Evolutionary conservation across 2,329 filamentous ascomycete genomes (phyloP), one percentile per base, ranked within the genome.

Genomic region (Geoglossum cookeanum): DNA sequence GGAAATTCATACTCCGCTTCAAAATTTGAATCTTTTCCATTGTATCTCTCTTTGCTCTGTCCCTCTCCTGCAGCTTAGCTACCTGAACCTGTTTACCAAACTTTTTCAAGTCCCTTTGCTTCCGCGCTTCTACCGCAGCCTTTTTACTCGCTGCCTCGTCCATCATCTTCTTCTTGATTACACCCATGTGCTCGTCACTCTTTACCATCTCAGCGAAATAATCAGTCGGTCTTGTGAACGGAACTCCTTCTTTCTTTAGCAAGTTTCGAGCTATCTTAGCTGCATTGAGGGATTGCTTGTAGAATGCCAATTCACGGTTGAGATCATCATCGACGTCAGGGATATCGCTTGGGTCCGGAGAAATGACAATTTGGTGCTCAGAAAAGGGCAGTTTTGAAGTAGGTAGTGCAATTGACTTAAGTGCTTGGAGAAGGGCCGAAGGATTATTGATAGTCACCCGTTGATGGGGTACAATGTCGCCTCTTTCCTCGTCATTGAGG

Each of bases 151-250:
- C 87, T 0, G 91, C 92, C 67, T 94, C 88, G 66, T 97, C 90
- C 61, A 95, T 78, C 65, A 97, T 75, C 77, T 94, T 94, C 66
- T 84, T 81, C 77, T 94, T 94, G 68, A 98, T 87, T 77, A 87
- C 90, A 68, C 87, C 87, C 92, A 98, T 98, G 71, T 96, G 92
- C 65, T 94, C 91, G 68, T 98, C 92, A 66, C 84, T 87, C 80
- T 97, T 97, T 66, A 96, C 84, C 90, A 97, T 98, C 76, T 98
- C 92, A 49, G 92, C 92, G 65, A 98, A 98, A 74, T 94, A 98
- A 72, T 98, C 92, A 58, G 80, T 83, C 3, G 92, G 92, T 8
- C 92, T 80, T 32, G 87, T 84, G 72, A 98, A 98, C 5, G 86
- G 80, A 0, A 91, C 78, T 7, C 84, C 84, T 70, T 96, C 91